phyloP scores from a whole-genome alignment of 768 basidiomycete genomes.

The Termitomyces sp. region DNA sequence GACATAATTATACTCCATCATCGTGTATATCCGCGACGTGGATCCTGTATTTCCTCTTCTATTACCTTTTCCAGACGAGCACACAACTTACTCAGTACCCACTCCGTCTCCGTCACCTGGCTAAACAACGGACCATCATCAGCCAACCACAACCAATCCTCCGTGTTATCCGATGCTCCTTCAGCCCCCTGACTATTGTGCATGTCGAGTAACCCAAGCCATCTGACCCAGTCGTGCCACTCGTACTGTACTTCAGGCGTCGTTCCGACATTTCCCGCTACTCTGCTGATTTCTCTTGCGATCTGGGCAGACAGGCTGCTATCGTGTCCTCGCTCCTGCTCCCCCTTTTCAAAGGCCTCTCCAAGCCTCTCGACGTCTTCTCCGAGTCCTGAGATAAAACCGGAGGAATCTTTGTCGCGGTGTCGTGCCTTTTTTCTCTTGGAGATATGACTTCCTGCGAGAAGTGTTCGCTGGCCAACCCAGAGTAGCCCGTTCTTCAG shows the following conservation, averaged over 20 bases:
- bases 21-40: neutral
- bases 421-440: neutral
- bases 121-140: constrained; percentile 36
- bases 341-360: constrained; percentile 28
- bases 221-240: constrained; percentile 32
- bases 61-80: constrained; percentile 27
- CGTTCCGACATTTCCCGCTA: constrained; percentile 24
- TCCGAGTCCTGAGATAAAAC: constrained; percentile 4
- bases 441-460: constrained; percentile 17
- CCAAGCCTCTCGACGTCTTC: constrained; percentile 23
- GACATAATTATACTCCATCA: neutral
- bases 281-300: constrained; percentile 16
- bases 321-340: constrained; percentile 18
- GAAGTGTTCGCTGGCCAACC: constrained; percentile 19
- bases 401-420: neutral
- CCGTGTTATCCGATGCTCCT: neutral
- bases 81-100: constrained; percentile 30
- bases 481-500: constrained; percentile 27
- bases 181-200: constrained; percentile 9
- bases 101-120: constrained; percentile 27
- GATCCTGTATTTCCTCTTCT: constrained; percentile 8
- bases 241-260: constrained; percentile 22
- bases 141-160: constrained; percentile 30
- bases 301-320: constrained; percentile 24
- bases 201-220: constrained; percentile 23